Evolutionary conservation across 2,329 filamentous ascomycete species (phyloP).

Genomic region (Apiospora sp.): DNA sequence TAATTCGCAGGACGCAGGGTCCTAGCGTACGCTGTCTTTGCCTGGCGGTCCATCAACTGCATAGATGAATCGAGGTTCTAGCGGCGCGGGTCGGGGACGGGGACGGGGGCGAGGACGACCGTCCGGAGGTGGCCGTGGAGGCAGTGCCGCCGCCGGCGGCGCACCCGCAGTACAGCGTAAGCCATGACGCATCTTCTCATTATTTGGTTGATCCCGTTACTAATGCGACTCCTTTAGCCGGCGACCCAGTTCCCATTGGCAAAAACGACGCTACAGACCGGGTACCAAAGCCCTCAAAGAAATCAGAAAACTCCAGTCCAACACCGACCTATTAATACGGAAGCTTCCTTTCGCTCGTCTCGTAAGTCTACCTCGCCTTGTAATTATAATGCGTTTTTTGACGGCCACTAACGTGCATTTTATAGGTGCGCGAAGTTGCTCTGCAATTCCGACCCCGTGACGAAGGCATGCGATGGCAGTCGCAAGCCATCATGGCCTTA

Average conservation of each 20-base stretch:
- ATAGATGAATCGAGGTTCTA: constrained; percentile 2
- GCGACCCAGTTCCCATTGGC: constrained; percentile 79
- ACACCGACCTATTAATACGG: constrained; percentile 92
- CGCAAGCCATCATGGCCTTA: constrained; percentile 89
- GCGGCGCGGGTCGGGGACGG: constrained; percentile 20
- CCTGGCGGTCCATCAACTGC: not conserved
- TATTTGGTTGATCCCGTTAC: constrained; percentile 7
- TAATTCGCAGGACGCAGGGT: not conserved
- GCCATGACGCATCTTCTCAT: constrained; percentile 43
- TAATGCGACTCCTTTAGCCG: constrained; percentile 59
- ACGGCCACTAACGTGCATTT: constrained; percentile 61
- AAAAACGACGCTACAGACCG: constrained; percentile 89
- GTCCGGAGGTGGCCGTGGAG: not conserved
- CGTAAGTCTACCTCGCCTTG: constrained; percentile 53
- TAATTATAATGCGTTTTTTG: constrained; percentile 67
- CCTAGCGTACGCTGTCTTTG: not conserved
- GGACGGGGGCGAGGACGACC: constrained; percentile 11
- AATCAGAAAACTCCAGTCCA: constrained; percentile 98
- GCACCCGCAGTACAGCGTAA: constrained; percentile 37
- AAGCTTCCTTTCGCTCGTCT: constrained; percentile 98
- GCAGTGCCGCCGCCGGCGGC: not conserved
- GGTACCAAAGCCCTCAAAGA: constrained; percentile 97
- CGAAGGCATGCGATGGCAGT: constrained; percentile 90
- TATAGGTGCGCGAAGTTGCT: constrained; percentile 79
- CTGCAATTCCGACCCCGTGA: constrained; percentile 67